Conservation (phyloP, 495 filamentous ascomycete genomes). For the Tuber melanosporum region DNA sequence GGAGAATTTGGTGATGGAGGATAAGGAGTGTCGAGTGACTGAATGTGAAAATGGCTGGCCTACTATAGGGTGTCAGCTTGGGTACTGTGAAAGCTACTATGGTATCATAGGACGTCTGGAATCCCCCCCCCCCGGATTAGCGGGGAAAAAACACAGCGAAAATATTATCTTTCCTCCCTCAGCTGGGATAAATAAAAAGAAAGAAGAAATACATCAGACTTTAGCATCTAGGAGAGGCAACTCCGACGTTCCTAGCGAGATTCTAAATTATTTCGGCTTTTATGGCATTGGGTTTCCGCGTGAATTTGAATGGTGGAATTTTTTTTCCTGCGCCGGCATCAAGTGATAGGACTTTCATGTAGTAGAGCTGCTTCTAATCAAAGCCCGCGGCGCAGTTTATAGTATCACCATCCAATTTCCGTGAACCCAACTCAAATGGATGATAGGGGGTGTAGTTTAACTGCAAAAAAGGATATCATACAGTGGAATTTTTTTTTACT, state of each 20-base stretch:
- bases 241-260: too few species aligned
- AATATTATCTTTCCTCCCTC: too few species aligned
- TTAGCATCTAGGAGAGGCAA: too few species aligned
- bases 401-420: background rate
- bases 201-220: too few species aligned
- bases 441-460: background rate
- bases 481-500: background rate
- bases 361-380: background rate
- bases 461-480: background rate
- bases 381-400: background rate
- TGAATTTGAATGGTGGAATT: background rate
- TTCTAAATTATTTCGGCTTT: too few species aligned
- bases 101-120: too few species aligned
- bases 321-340: background rate
- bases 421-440: background rate
- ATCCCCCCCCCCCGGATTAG: too few species aligned
- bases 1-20: background rate
- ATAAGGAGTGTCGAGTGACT: background rate
- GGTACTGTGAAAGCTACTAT: too few species aligned
- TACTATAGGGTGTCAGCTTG: background rate
- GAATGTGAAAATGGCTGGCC: background rate
- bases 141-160: too few species aligned
- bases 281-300: background rate
- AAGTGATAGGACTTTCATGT: background rate
- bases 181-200: too few species aligned